Conservation (phyloP, 2,329 filamentous ascomycete genomes). For the Fusarium brachygibbosum region DNA sequence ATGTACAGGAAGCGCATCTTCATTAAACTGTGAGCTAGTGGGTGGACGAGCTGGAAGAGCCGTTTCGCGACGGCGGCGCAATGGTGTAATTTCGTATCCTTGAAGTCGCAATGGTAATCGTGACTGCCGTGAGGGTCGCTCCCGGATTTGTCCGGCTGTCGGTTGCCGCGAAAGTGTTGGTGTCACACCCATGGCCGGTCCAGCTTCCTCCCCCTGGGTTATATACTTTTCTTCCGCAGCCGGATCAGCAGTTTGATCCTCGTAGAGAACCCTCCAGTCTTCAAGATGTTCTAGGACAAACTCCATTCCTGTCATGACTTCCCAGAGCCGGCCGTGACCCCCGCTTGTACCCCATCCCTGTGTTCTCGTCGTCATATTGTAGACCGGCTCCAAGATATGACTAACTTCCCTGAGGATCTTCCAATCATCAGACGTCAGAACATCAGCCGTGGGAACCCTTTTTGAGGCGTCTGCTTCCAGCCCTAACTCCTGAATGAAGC, state of each 20-base stretch:
- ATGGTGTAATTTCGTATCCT: background rate
- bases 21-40: conserved; percentile 10
- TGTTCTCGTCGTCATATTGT: conserved; percentile 13
- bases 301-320: conserved; percentile 19
- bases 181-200: background rate
- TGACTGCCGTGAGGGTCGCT: background rate
- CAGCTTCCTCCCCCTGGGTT: background rate
- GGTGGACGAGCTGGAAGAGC: conserved; percentile 4
- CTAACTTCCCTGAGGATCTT: conserved; percentile 19
- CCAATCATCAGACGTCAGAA: background rate
- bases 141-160: background rate
- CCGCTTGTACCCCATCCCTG: conserved; percentile 18
- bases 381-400: conserved; percentile 13
- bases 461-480: background rate
- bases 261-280: conserved; percentile 17
- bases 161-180: background rate
- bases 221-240: background rate
- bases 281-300: conserved; percentile 20
- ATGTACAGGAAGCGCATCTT: conserved; percentile 15
- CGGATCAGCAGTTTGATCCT: conserved; percentile 14
- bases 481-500: conserved; percentile 10
- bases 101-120: background rate
- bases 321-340: conserved; percentile 16
- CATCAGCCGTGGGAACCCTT: background rate
- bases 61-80: conserved; percentile 5